Evolutionary conservation across 257 asterid genomes (phyloP), one percentile per base, ranked within the genome.

Genomic region (Striga asiatica): DNA sequence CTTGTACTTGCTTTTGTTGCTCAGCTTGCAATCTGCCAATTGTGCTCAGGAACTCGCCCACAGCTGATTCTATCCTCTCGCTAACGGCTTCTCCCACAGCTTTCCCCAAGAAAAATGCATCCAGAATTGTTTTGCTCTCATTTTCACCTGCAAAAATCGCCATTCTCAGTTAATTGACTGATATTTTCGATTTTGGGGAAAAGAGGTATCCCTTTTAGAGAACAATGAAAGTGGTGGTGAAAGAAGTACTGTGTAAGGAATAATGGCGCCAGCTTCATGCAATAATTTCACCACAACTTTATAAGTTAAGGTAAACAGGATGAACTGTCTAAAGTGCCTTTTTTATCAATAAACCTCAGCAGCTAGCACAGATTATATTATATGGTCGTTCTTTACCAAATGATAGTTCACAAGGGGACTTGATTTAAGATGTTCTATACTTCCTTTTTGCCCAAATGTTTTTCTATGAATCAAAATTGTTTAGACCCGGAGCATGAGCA

Each of bases 51-150:
- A 89, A 68, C 72, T 89, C 98, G 3, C 98, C 98, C 32, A 81
- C 87, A 8, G 78, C 62, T 6, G 96, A 83, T 64, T 80, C 92
- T 27, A 80, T 11, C 2, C 87, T 94, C 80, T 81, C 96, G 42
- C 62, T 78, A 37, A 87, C 68, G 24, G 86, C 81, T 72, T 89
- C 98, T 0, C 80, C 96, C 51, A 89, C 74, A 62, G 96, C 98
- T 74, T 76, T 86, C 58, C 96, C 98, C 72, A 89, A 66, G 86
- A 89, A 89, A 68, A 89, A 89, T 9, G 96, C 96, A 55, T 89
- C 96, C 41, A 89, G 63, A 58, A 80, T 62, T 35, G 58, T 78
- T 70, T 70, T 79, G 71, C 93, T 81, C 66, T 78, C 95, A 65
- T 81, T 78, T 46, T 80, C 94, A 65, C 83, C 91, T 81, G 79